phyloP scores from a whole-genome alignment of 768 basidiomycete genomes.

The Rubroboletus satanas region DNA sequence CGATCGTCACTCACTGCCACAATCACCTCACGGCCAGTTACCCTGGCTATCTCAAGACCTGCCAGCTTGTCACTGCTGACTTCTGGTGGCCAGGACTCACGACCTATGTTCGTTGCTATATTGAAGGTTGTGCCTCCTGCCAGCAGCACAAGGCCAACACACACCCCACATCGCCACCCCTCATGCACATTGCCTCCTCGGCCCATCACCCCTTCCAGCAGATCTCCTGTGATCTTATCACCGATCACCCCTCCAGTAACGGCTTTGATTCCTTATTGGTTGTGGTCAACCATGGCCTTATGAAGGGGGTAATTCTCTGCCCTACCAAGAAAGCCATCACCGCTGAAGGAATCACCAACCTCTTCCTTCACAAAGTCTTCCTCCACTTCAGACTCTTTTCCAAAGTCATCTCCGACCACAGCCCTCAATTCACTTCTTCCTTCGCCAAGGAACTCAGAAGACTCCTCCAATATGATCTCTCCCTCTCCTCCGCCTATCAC shows the following conservation, averaged over 20 bases:
- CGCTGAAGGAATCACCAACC: no score
- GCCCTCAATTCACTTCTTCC: no score
- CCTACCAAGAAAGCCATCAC: no score
- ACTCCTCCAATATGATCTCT: not conserved
- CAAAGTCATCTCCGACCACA: no score
- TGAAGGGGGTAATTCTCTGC: not conserved
- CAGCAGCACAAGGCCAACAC: not conserved
- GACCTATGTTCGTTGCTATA: rapidly evolving
- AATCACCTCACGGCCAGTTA: rapidly evolving
- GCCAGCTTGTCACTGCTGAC: rapidly evolving
- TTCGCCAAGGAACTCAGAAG: no score
- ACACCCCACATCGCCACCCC: rapidly evolving
- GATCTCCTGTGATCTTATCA: not conserved
- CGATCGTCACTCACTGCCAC: rapidly evolving
- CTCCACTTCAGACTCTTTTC: no score
- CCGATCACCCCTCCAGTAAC: rapidly evolving
- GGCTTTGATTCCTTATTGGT: not conserved
- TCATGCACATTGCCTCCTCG: rapidly evolving
- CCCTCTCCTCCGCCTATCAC: not conserved
- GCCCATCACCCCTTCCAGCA: not conserved
- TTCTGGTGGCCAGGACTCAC: not conserved
- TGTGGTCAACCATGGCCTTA: not conserved
- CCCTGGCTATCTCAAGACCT: not conserved
- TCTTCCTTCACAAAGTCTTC: no score
- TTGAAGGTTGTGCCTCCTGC: rapidly evolving